phyloP scores from a whole-genome alignment of 495 filamentous ascomycete species.

The Penicillium desertorum region DNA sequence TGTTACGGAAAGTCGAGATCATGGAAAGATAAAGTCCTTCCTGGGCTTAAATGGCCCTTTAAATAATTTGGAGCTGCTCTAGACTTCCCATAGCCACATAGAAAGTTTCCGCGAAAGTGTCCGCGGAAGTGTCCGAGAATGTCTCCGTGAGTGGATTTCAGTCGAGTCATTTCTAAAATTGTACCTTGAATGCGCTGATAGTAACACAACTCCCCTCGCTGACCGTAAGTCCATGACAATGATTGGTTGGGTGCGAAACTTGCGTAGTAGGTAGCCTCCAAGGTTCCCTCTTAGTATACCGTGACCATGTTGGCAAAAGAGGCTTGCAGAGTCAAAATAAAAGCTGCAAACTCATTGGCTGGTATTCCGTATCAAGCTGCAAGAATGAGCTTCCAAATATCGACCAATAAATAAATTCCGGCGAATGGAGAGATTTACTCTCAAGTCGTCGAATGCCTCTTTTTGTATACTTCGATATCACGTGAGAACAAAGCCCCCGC shows the following conservation, averaged over 20 bases:
- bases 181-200: no score
- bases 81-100: neutral
- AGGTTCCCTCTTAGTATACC: neutral
- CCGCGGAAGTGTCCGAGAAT: constrained; percentile 33
- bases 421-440: neutral
- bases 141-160: constrained; percentile 24
- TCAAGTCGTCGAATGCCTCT: neutral
- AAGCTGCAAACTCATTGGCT: neutral
- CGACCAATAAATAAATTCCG: neutral
- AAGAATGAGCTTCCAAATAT: neutral
- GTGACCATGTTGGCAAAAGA: constrained; percentile 9
- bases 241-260: neutral
- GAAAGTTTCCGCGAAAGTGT: constrained; percentile 32
- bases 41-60: neutral
- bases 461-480: constrained; percentile 3
- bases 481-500: constrained; percentile 13
- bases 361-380: accelerated
- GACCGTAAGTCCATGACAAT: neutral
- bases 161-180: neutral
- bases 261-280: neutral
- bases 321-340: neutral
- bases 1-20: neutral
- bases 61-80: neutral
- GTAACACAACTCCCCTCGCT: neutral
- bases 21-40: neutral